These are phyloP conservation scores for Camelina sativa DNA, from an alignment of 345 rosid genomes.

Conservation along the genomic window DNA sequence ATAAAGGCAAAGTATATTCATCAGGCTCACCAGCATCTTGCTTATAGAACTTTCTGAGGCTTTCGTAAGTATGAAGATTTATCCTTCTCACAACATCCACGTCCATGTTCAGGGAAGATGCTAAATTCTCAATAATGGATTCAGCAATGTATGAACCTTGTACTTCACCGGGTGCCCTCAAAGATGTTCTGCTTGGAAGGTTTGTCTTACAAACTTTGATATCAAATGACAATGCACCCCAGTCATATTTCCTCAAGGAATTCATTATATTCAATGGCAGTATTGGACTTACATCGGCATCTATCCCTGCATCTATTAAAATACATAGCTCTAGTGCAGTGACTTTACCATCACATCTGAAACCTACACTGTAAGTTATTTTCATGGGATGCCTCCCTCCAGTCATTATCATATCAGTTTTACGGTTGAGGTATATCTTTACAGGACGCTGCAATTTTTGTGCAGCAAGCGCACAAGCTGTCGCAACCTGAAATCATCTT, in stretches of 20 bases:
- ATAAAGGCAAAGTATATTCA: slow-evolving; percentile 74
- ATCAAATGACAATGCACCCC: slow-evolving; percentile 87
- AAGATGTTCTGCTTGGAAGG: slow-evolving; percentile 68
- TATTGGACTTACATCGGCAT: slow-evolving; percentile 57
- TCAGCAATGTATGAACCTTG: slow-evolving; percentile 87
- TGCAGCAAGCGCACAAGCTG: slow-evolving; percentile 91
- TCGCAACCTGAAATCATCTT: slow-evolving; percentile 59
- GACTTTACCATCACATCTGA: slow-evolving; percentile 78
- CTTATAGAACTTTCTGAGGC: slow-evolving; percentile 59
- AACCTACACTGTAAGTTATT: slow-evolving; percentile 82
- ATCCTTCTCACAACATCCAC: slow-evolving; percentile 65
- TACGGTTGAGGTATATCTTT: slow-evolving; percentile 67
- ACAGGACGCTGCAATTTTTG: slow-evolving; percentile 68
- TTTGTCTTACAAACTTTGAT: slow-evolving; percentile 85
- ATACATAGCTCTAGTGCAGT: slow-evolving; percentile 67
- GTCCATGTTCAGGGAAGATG: slow-evolving; percentile 68
- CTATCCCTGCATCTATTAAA: slow-evolving; percentile 66
- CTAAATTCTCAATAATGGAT: slow-evolving; percentile 76
- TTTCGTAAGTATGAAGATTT: slow-evolving; percentile 67
- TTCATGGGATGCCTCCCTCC: slow-evolving; percentile 99
- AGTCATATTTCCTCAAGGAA: slow-evolving; percentile 69
- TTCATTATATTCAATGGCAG: slow-evolving; percentile 52
- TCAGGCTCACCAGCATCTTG: slow-evolving; percentile 53
- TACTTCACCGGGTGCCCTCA: slow-evolving; percentile 91
- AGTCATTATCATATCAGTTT: slow-evolving; percentile 85